Evolutionary conservation across 2,329 filamentous ascomycete species (phyloP).

Genomic region (Colletotrichum ledebouriae): DNA sequence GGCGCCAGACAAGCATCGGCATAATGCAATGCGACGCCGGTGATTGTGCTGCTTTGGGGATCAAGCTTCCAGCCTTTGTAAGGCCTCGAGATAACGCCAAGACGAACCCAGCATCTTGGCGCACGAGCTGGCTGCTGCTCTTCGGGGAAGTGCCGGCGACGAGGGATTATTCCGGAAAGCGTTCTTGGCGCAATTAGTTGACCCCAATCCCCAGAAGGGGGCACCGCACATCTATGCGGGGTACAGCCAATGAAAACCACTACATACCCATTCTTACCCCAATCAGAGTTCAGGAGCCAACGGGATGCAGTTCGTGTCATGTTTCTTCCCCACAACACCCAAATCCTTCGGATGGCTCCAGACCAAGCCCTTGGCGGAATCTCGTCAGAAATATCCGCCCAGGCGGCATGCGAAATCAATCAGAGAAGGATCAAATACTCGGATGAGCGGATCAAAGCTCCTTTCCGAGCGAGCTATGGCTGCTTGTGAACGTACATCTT

Average conservation of each 20-base stretch:
- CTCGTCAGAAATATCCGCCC: slow-evolving; percentile 11
- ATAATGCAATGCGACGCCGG: slow-evolving; percentile 30
- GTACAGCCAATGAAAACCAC: slow-evolving; percentile 12
- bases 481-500: too few relatives aligned
- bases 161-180: slow-evolving; percentile 18
- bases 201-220: slow-evolving; percentile 24
- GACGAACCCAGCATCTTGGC: slow-evolving; percentile 21
- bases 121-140: slow-evolving; percentile 9
- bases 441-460: neutral
- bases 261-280: slow-evolving; percentile 4
- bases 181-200: slow-evolving; percentile 11
- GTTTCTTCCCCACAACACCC: slow-evolving; percentile 16
- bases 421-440: slow-evolving; percentile 4
- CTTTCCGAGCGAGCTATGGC: neutral
- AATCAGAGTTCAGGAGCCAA: slow-evolving; percentile 9
- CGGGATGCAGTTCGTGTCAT: slow-evolving; percentile 13
- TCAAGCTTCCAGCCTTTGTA: neutral
- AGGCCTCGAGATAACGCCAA: slow-evolving; percentile 20
- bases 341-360: slow-evolving; percentile 23
- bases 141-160: slow-evolving; percentile 27
- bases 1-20: slow-evolving; percentile 24
- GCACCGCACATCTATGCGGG: slow-evolving; percentile 21
- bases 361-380: slow-evolving; percentile 18
- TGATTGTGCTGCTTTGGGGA: slow-evolving; percentile 18
- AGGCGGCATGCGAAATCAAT: neutral